Base-by-base conservation (phyloP, 352 stramenopile genomes). In the Pythium pectinolyticum region DNA sequence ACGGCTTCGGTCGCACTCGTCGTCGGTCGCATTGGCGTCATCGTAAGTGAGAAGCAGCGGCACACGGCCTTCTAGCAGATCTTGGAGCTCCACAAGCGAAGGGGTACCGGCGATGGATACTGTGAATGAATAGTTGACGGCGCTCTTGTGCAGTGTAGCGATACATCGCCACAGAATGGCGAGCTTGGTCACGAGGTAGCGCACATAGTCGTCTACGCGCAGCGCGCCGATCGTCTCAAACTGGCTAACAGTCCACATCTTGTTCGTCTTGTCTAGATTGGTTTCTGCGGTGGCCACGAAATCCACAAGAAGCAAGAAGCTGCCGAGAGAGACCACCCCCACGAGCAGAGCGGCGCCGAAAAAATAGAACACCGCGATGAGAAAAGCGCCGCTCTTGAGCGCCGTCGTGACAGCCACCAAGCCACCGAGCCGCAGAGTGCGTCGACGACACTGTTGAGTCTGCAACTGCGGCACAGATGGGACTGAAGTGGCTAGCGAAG, bases 111-210 rank as follows among this genome's bases (percentile, higher is more conserved):
- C 75, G 28, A 85, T 83, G 10, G 78, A 88, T 14, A 88, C 65
- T 25, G 78, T 88, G 45, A 85, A 70, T 39, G 70, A 80, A 55
- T 84, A 88, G 63, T 83, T 78, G 20, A 85, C 48, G 22, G 65
- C 74, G 35, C 72, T 81, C 37, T 77, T 78, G 22, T 74, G 74
- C 20, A 88, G 67, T 7, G 72, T 45, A 8, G 52, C 57, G n/a
- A 75, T 69, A 15, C 59, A 48, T 20, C 54, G 62, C 54, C 62
- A 69, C 4, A 69, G 48, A 5, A 57, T 19, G 3, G 52, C 49
- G 50, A 70, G 63, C 43, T 61, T 65, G 25, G 48, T 57, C 9
- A 70, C 37, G 49, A 65, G 41, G 24, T 56, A 63, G 31, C 63
- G 55, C 31, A 65, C 27, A 28, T 57, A 57, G 31, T 56, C 28